Conservation (phyloP, 345 rosid species). For the Laguncularia racemosa region DNA sequence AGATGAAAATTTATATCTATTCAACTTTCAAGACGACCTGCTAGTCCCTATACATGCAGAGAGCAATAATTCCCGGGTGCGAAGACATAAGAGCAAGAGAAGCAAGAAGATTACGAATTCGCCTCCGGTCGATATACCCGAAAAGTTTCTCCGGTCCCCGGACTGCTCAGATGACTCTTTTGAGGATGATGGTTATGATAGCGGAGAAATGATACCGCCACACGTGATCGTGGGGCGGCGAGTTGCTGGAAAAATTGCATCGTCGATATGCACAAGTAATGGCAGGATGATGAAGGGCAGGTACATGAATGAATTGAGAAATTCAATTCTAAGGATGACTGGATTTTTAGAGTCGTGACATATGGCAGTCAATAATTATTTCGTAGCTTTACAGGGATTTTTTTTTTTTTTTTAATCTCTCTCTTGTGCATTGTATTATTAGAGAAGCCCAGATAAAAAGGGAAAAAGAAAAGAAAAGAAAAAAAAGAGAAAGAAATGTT, state of each 20-base stretch:
- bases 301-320: slow-evolving; percentile 68
- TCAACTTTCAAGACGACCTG: too few species aligned
- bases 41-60: too few species aligned
- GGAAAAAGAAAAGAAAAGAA: neutral
- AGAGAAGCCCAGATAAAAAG: slow-evolving; percentile 2
- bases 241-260: slow-evolving; percentile 54
- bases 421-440: neutral
- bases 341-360: slow-evolving; percentile 68
- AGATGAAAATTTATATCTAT: too few species aligned
- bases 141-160: slow-evolving; percentile 8
- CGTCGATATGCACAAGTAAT: slow-evolving; percentile 64
- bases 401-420: neutral
- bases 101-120: slow-evolving; percentile 15
- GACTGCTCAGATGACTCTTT: slow-evolving; percentile 3
- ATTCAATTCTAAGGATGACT: slow-evolving; percentile 76
- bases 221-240: slow-evolving; percentile 48
- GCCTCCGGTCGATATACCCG: slow-evolving; percentile 27
- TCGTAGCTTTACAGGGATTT: too few species aligned
- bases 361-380: too few species aligned
- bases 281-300: slow-evolving; percentile 85
- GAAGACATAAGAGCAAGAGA: slow-evolving; percentile 6
- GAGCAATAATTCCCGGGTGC: neutral
- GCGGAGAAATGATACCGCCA: slow-evolving; percentile 39
- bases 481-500: too few species aligned
- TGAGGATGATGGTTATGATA: slow-evolving; percentile 22